A percentile compares a stretch with the other conserved stretches of the same genome.
Evolutionary conservation across 805 yeast species (phyloP).

Genomic region (Sporopachydermia quercuum): DNA sequence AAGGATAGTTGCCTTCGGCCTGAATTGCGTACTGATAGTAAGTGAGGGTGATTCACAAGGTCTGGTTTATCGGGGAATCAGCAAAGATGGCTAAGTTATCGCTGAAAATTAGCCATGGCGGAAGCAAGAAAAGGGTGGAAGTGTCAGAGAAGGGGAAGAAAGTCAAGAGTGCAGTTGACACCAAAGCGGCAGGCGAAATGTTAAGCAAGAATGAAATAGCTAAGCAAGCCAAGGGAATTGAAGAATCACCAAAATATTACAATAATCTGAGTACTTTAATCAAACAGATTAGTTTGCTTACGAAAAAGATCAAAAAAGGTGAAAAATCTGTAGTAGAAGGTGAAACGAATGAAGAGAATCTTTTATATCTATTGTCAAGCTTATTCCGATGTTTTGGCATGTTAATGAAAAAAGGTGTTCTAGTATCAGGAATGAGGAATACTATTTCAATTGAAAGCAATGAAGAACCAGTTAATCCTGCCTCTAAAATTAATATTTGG

Average conservation of each 20-base stretch:
- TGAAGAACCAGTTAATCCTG: conserved; percentile 8
- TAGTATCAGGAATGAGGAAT: conserved; percentile 21
- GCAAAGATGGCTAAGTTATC: no score
- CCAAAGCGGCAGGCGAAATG: no score
- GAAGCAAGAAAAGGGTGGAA: no score
- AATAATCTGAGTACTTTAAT: conserved; percentile 39
- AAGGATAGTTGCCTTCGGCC: no score
- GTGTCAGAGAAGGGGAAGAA: no score
- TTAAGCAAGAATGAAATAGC: conserved; percentile 11
- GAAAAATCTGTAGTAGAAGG: conserved; percentile 9
- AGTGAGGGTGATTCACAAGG: no score
- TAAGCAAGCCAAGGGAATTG: conserved; percentile 17
- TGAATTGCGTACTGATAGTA: no score
- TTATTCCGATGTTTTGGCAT: conserved; percentile 34
- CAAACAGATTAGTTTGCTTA: conserved; percentile 20
- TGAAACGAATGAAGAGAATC: conserved; percentile 16
- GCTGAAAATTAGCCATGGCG: no score
- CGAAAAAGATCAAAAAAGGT: conserved; percentile 9
- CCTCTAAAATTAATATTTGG: conserved; percentile 40
- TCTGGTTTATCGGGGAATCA: no score
- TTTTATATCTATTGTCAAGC: conserved; percentile 21
- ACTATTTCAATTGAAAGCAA: conserved; percentile 24
- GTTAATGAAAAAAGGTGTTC: conserved; percentile 26
- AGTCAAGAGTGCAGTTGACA: no score
- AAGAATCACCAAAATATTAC: conserved; percentile 31